These are phyloP conservation scores for Ophiosphaerella korrae DNA, from an alignment of 2,329 filamentous ascomycete species.

Conservation along the genomic window DNA sequence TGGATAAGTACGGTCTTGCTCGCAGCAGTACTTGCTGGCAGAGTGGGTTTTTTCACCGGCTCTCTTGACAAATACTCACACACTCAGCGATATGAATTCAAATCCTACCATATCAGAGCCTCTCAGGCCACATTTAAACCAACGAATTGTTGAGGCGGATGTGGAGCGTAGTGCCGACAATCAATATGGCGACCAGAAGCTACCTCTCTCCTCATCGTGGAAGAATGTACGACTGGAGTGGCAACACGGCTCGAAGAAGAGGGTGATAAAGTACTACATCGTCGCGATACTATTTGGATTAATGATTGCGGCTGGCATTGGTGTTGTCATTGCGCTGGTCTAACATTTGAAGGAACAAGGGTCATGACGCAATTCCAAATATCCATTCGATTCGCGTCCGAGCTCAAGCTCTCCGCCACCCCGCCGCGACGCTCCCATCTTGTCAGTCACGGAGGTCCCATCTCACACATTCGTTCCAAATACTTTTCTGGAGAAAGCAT, in stretches of 20 bases:
- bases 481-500: background rate
- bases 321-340: background rate
- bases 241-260: background rate
- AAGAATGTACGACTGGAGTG: background rate
- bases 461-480: conserved; percentile 2
- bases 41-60: too few relatives aligned
- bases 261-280: background rate
- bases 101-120: background rate
- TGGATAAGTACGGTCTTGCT: too few relatives aligned
- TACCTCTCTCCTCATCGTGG: background rate
- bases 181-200: background rate
- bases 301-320: background rate
- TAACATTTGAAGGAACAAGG: background rate
- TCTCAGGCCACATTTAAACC: background rate
- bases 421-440: conserved; percentile 24
- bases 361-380: conserved; percentile 39
- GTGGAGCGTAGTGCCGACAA: background rate
- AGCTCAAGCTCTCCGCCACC: conserved; percentile 33
- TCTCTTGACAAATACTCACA: background rate
- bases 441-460: conserved; percentile 2
- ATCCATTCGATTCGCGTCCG: conserved; percentile 4
- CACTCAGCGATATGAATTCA: background rate
- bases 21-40: too few relatives aligned
- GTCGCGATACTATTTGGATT: background rate
- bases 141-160: background rate